phyloP scores from a whole-genome alignment of 495 filamentous ascomycete species.

The Friedmanniomyces simplex region DNA sequence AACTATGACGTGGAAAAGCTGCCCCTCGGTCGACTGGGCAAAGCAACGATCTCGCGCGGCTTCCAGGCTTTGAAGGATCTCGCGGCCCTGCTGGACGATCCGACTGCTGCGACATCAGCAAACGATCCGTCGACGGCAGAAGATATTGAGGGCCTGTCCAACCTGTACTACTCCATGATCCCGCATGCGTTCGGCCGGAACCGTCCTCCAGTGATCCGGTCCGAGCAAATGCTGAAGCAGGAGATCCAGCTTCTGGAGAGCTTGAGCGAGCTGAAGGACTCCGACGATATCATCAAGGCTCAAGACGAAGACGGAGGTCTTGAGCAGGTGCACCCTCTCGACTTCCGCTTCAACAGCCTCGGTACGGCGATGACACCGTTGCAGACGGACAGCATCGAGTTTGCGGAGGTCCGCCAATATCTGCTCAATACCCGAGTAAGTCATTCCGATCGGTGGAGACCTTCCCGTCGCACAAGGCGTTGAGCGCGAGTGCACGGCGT shows the following conservation, averaged over 20 bases:
- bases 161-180: conserved; percentile 69
- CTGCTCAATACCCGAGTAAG: conserved; percentile 53
- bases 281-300: conserved; percentile 68
- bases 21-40: conserved; percentile 74
- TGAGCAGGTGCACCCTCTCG: conserved; percentile 49
- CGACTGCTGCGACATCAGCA: conserved; percentile 33
- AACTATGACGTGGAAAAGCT: conserved; percentile 71
- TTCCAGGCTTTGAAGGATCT: conserved; percentile 67
- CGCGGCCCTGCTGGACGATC: conserved; percentile 46
- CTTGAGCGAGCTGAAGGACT: conserved; percentile 72
- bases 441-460: no score
- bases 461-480: no score
- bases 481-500: no score
- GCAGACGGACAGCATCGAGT: conserved; percentile 49
- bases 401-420: conserved; percentile 51
- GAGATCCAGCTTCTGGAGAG: conserved; percentile 70
- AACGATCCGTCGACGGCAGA: conserved; percentile 5
- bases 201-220: conserved; percentile 54
- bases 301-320: conserved; percentile 37
- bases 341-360: conserved; percentile 59
- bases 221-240: conserved; percentile 46
- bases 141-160: conserved; percentile 53
- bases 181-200: conserved; percentile 71
- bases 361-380: conserved; percentile 70
- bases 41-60: conserved; percentile 57